These are phyloP conservation scores for Grosmannia huntii DNA, from an alignment of 2,329 filamentous ascomycete species.

Conservation along the genomic window DNA sequence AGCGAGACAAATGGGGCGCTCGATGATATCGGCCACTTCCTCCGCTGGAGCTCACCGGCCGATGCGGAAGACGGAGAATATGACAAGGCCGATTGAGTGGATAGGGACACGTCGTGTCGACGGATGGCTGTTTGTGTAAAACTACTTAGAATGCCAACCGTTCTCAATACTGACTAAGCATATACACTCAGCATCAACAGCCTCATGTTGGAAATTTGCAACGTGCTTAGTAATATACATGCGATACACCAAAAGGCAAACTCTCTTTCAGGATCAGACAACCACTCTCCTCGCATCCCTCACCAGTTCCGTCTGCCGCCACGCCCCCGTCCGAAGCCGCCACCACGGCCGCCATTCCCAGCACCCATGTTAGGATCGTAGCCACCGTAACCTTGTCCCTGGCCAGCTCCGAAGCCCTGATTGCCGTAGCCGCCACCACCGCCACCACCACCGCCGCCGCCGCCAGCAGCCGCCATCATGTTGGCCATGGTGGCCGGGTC, in stretches of 20 bases:
- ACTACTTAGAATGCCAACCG: too few relatives aligned
- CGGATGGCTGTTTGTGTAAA: too few relatives aligned
- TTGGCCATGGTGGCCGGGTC: constrained; percentile 43
- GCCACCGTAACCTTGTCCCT: constrained; percentile 22
- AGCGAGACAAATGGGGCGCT: neutral
- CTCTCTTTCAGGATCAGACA: too few relatives aligned
- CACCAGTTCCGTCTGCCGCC: constrained; percentile 16
- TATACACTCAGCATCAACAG: too few relatives aligned
- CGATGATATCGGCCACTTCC: neutral
- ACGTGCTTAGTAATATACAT: too few relatives aligned
- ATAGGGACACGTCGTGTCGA: too few relatives aligned
- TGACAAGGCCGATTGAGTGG: too few relatives aligned
- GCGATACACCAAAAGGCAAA: too few relatives aligned
- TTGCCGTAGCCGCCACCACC: constrained; percentile 28
- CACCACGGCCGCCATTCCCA: constrained; percentile 4
- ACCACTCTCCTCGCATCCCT: neutral
- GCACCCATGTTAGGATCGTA: constrained; percentile 29
- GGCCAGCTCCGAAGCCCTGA: constrained; percentile 27
- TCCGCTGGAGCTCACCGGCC: neutral
- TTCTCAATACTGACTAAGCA: too few relatives aligned
- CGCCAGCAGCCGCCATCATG: constrained; percentile 44
- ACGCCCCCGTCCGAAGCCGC: constrained; percentile 21
- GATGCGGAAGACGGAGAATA: neutral
- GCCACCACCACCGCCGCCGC: constrained; percentile 28
- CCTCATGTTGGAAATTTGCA: too few relatives aligned